These are phyloP conservation scores for Croton setiger DNA, from an alignment of 441 rosid genomes.

Conservation along the genomic window DNA sequence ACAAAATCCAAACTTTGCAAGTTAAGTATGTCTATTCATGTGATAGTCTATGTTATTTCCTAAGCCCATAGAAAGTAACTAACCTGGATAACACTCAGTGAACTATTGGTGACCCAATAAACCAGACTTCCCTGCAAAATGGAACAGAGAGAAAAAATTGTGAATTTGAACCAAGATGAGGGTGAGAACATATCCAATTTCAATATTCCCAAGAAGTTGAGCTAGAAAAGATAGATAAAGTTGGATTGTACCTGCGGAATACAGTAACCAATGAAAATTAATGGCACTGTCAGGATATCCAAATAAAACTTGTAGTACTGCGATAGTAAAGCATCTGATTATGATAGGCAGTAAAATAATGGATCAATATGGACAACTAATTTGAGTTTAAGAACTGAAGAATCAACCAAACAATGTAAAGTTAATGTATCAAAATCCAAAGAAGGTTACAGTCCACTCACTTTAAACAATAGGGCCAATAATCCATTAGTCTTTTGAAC, in stretches of 20 bases:
- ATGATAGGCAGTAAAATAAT: conserved; percentile 7
- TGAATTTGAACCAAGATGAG: conserved; percentile 10
- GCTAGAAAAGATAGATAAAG: conserved; percentile 1
- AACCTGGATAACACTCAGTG: conserved; percentile 70
- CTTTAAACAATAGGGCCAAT: conserved; percentile 56
- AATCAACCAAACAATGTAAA: neutral
- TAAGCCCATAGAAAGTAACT: conserved; percentile 16
- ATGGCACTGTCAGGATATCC: conserved; percentile 56
- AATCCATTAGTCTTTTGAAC: conserved; percentile 39
- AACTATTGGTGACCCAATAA: conserved; percentile 85
- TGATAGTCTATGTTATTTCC: neutral
- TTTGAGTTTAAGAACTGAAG: conserved; percentile 12
- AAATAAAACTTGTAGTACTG: conserved; percentile 69
- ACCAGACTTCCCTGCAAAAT: conserved; percentile 79
- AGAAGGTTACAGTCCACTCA: conserved; percentile 33
- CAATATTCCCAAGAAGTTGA: neutral
- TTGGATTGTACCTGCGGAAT: conserved; percentile 68
- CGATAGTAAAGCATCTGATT: conserved; percentile 32
- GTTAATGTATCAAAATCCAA: neutral
- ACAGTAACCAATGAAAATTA: conserved; percentile 49
- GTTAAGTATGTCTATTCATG: neutral
- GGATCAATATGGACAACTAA: neutral
- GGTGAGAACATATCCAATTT: neutral
- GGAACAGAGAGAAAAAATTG: conserved; percentile 18
- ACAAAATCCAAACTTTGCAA: neutral